Percentiles rank a stretch among this genome's conserved stretches.
phyloP scores from a whole-genome alignment of 1,139 yeast genomes.

The Taiozyma onychis region DNA sequence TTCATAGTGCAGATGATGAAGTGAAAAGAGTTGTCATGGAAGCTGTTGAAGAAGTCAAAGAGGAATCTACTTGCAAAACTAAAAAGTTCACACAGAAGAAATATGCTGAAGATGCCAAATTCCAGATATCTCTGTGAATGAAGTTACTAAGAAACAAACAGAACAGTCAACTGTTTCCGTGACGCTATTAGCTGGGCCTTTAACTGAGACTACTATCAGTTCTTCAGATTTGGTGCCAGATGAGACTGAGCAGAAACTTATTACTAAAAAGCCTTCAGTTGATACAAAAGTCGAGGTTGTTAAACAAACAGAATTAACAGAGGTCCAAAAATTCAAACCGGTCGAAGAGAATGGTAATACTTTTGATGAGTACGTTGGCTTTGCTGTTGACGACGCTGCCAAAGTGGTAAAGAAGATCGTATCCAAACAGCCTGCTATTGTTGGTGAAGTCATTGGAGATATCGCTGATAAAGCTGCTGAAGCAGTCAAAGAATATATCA shows the following conservation, averaged over 20 bases:
- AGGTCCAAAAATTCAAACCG: background rate
- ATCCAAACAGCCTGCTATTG: background rate
- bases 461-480: conserved; percentile 12
- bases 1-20: background rate
- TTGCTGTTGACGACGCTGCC: background rate
- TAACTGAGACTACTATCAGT: background rate
- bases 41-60: background rate
- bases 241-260: background rate
- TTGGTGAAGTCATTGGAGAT: background rate
- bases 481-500: background rate
- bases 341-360: background rate
- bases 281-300: background rate
- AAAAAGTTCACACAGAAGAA: background rate
- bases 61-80: background rate
- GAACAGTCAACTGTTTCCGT: background rate
- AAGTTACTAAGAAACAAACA: background rate
- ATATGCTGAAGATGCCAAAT: background rate
- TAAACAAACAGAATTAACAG: background rate
- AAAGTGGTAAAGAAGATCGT: background rate
- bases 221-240: background rate
- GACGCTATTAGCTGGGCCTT: background rate
- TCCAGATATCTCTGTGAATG: background rate
- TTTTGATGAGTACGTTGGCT: background rate
- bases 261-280: background rate
- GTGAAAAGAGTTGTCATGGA: background rate